Evolutionary conservation across 768 basidiomycete genomes (phyloP).

Genomic region (Boletus tylopilopsis): DNA sequence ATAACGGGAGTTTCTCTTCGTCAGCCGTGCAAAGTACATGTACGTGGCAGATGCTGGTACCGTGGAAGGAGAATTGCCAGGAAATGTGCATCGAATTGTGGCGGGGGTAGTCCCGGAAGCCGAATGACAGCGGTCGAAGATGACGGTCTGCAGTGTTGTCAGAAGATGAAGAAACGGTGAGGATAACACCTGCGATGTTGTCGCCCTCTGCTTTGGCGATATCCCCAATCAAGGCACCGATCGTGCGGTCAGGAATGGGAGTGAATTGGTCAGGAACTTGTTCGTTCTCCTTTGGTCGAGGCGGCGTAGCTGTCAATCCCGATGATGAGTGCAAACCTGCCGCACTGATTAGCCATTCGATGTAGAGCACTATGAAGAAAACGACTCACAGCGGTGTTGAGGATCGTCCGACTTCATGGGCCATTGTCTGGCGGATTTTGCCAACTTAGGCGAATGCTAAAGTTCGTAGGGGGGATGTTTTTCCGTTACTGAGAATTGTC

Average conservation of each 20-base stretch:
- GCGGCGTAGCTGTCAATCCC: constrained; percentile 39
- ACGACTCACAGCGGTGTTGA: neutral
- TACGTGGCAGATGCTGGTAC: constrained; percentile 4
- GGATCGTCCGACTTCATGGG: neutral
- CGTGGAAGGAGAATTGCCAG: neutral
- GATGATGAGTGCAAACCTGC: constrained; percentile 39
- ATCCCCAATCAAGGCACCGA: constrained; percentile 35
- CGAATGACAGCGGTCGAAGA: constrained; percentile 46
- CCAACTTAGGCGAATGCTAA: no score
- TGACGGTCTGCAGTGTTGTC: constrained; percentile 34
- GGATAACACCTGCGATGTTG: constrained; percentile 37
- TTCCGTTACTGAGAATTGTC: no score
- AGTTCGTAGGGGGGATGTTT: no score
- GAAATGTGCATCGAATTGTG: constrained; percentile 3
- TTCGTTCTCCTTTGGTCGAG: no score
- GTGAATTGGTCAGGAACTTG: no score
- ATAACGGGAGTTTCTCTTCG: neutral
- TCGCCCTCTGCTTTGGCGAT: constrained; percentile 38
- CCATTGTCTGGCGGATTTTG: no score
- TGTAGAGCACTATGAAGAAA: no score
- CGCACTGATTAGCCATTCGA: no score
- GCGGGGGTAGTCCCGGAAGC: constrained; percentile 32
- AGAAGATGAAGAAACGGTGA: neutral
- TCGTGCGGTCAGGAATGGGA: constrained; percentile 44
- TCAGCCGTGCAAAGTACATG: constrained; percentile 7